These are phyloP conservation scores for Lichtheimia hyalospora DNA, from an alignment of 371 early-diverging fungal genomes.

Conservation along the genomic window DNA sequence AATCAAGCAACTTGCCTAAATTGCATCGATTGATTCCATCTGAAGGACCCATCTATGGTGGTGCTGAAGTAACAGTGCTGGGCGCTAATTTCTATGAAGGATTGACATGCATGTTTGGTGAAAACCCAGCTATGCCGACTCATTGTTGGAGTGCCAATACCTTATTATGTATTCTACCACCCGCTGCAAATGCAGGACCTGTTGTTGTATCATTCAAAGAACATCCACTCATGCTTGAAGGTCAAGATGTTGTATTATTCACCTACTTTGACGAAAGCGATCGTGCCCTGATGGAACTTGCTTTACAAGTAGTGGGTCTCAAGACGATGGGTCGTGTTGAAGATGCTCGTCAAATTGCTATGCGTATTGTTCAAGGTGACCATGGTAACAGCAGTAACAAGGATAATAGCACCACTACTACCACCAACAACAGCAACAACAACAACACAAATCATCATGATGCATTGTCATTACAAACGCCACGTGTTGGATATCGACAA, in stretches of 20 bases:
- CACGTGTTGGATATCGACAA: constrained; percentile 18
- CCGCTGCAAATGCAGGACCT: constrained; percentile 64
- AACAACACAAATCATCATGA: constrained; percentile 4
- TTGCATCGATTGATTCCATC: constrained; percentile 61
- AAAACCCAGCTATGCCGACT: constrained; percentile 57
- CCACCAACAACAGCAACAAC: constrained; percentile 3
- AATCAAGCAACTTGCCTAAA: constrained; percentile 29
- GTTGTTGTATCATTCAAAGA: constrained; percentile 70
- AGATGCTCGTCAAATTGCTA: constrained; percentile 60
- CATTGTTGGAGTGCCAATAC: constrained; percentile 67
- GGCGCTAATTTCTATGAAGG: constrained; percentile 69
- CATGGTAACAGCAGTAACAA: constrained; percentile 29
- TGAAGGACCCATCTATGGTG: constrained; percentile 76
- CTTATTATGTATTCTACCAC: constrained; percentile 73
- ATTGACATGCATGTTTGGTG: constrained; percentile 71
- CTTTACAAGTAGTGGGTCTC: constrained; percentile 74
- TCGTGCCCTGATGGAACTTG: constrained; percentile 74
- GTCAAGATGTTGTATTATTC: constrained; percentile 53
- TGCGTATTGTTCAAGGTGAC: constrained; percentile 66
- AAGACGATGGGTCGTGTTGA: constrained; percentile 66
- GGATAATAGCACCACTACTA: constrained; percentile 12
- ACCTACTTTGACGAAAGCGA: constrained; percentile 72
- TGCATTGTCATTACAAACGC: background rate
- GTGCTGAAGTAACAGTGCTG: constrained; percentile 68
- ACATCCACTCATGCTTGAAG: constrained; percentile 43